Conservation (phyloP, 108 stramenopile species). For the Nitzschia sp. region DNA sequence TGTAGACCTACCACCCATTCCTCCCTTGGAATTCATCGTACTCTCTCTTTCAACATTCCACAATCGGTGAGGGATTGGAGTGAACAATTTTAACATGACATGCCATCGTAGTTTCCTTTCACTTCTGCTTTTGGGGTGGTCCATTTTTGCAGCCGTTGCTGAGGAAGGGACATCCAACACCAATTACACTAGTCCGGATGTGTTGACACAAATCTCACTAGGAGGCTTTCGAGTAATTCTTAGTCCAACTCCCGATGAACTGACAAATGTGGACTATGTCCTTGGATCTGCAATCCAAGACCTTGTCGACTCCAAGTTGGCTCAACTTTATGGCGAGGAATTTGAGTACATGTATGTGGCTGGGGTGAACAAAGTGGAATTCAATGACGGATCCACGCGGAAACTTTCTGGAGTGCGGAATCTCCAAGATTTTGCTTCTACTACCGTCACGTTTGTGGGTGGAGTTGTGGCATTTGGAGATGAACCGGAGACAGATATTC, state of each 20-base stretch:
- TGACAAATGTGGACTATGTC: neutral
- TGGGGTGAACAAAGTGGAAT: neutral
- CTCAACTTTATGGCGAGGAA: neutral
- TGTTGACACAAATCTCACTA: neutral
- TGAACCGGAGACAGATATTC: neutral
- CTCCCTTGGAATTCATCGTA: no score
- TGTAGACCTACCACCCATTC: no score
- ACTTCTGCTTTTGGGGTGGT: no score
- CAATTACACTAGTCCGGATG: neutral
- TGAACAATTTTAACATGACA: no score
- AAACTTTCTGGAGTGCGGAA: neutral
- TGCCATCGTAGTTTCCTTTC: no score
- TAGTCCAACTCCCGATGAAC: constrained; percentile 6
- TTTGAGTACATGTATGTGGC: constrained; percentile 20
- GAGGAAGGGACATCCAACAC: no score
- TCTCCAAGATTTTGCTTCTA: neutral
- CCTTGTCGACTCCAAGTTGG: neutral
- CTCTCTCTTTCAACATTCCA: no score
- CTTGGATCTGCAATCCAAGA: neutral
- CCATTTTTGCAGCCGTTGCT: no score
- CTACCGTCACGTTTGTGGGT: neutral
- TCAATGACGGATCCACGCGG: neutral
- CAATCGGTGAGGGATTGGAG: no score
- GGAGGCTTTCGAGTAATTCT: constrained; percentile 7
- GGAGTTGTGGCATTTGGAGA: constrained; percentile 17